A percentile compares a stretch with the other conserved stretches of the same genome.
Evolutionary conservation across 164 flowering plant species (phyloP).

Genomic region (Vitis vinifera): ASM3070453v1 NC_081816.1:7729501-7730000

Average conservation of each 20-base stretch:
- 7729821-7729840: too few relatives aligned
- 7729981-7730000: constrained; percentile 21
- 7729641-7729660: not conserved
- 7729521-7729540: not conserved
- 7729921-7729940: not conserved
- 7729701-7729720: not conserved
- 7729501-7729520: not conserved
- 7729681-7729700: constrained; percentile 8
- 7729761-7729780: not conserved
- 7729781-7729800: not conserved
- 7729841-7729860: too few relatives aligned
- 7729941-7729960: constrained; percentile 23
- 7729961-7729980: constrained; percentile 16
- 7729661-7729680: constrained; percentile 10
- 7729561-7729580: constrained; percentile 10
- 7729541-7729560: constrained; percentile 9
- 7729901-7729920: too few relatives aligned
- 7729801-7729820: too few relatives aligned
- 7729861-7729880: too few relatives aligned
- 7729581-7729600: constrained; percentile 14
- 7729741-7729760: not conserved
- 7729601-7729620: constrained; percentile 9
- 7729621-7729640: not conserved
- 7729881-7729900: too few relatives aligned
- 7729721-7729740: not conserved